phyloP scores from a whole-genome alignment of 2,329 filamentous ascomycete genomes.

The Colletotrichum sp. region DNA sequence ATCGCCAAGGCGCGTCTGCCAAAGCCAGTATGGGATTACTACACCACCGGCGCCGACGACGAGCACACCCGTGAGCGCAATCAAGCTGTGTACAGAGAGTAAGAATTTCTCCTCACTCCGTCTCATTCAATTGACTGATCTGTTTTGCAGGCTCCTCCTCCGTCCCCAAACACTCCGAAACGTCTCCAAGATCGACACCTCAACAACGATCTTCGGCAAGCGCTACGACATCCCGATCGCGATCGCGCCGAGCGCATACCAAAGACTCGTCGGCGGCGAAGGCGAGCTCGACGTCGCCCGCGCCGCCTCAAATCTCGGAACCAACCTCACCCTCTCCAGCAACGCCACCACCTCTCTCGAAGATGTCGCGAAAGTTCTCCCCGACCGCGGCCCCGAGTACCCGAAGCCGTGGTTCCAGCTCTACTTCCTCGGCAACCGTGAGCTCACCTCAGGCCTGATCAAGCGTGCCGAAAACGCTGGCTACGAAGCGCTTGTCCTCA shows the following conservation, averaged over 20 bases:
- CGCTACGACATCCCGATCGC: conserved; percentile 29
- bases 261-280: conserved; percentile 29
- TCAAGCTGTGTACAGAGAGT: conserved; percentile 20
- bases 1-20: conserved; percentile 15
- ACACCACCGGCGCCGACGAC: conserved; percentile 26
- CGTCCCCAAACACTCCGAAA: conserved; percentile 22
- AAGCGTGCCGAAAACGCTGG: conserved; percentile 29
- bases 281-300: conserved; percentile 32
- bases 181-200: conserved; percentile 24
- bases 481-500: conserved; percentile 31
- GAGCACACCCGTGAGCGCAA: conserved; percentile 24
- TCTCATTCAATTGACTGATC: neutral
- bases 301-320: conserved; percentile 25
- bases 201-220: conserved; percentile 16
- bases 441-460: conserved; percentile 26
- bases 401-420: conserved; percentile 28
- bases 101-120: neutral
- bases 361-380: conserved; percentile 26
- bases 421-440: conserved; percentile 24
- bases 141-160: neutral
- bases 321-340: conserved; percentile 30
- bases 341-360: conserved; percentile 31
- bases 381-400: conserved; percentile 4
- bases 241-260: conserved; percentile 32
- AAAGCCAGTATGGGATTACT: conserved; percentile 25